phyloP scores from a whole-genome alignment of 345 rosid species.

The Balakata baccata region DNA sequence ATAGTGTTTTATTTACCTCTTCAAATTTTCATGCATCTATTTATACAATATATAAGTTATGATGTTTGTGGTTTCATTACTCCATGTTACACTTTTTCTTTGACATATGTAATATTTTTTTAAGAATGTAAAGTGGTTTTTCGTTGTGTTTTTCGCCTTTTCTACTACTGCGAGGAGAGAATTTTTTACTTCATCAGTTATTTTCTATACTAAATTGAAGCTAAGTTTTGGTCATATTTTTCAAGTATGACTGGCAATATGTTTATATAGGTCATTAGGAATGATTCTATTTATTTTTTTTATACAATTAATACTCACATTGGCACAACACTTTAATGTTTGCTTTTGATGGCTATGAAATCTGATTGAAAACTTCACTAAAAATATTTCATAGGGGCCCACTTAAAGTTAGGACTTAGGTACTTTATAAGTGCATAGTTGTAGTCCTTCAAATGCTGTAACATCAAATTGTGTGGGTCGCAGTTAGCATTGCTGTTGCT shows the following conservation, averaged over 20 bases:
- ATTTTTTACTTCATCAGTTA: neutral
- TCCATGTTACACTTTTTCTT: neutral
- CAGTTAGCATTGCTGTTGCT: constrained; percentile 98
- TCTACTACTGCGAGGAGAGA: neutral
- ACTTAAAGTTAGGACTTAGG: constrained; percentile 97
- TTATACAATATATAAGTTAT: neutral
- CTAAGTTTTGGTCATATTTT: neutral
- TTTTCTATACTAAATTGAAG: neutral
- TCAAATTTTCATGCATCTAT: neutral
- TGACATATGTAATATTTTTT: neutral
- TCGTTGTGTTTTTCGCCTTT: neutral
- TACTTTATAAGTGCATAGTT: constrained; percentile 21
- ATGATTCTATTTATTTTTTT: neutral
- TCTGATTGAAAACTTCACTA: constrained; percentile 63
- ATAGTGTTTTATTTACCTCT: neutral
- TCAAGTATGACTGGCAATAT: neutral
- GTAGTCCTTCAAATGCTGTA: constrained; percentile 9
- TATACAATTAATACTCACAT: neutral
- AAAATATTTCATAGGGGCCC: constrained; percentile 96
- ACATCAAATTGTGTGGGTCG: constrained; percentile 29
- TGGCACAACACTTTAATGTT: constrained; percentile 4
- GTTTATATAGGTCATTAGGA: neutral
- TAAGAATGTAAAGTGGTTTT: neutral
- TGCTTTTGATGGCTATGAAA: constrained; percentile 10
- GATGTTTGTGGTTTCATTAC: neutral